Evolutionary conservation across 148 eudicot species (phyloP).

Genomic region (Persicaria tinctoria): DNA sequence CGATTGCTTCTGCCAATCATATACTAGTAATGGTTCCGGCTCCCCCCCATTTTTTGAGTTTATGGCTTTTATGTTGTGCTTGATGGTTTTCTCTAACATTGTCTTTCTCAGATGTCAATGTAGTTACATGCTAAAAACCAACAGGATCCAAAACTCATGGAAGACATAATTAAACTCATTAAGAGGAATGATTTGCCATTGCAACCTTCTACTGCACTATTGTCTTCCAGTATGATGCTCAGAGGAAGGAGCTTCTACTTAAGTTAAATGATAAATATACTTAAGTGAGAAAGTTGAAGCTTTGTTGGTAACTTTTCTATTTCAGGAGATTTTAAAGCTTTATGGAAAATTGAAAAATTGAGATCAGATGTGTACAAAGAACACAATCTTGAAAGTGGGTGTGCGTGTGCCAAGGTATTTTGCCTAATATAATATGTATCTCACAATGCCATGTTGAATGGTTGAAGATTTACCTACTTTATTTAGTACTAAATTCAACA

Average conservation of each 20-base stretch:
- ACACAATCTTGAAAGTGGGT: no score
- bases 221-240: constrained; percentile 54
- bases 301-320: no score
- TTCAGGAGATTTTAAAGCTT: no score
- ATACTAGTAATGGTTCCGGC: constrained; percentile 45
- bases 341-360: no score
- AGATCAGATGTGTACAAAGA: no score
- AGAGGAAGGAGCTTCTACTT: neutral
- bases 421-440: no score
- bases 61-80: neutral
- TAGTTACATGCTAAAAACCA: constrained; percentile 72
- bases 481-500: no score
- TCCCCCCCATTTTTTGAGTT: neutral
- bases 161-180: constrained; percentile 57
- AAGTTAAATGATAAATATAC: neutral
- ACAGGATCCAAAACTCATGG: constrained; percentile 63
- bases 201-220: constrained; percentile 88
- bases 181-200: constrained; percentile 60
- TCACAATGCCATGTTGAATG: no score
- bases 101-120: constrained; percentile 21
- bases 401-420: no score
- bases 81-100: neutral
- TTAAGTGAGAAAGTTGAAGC: neutral
- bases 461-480: no score
- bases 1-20: constrained; percentile 59